A percentile compares a stretch with the other conserved stretches of the same genome.
Evolutionary conservation across 495 filamentous ascomycete genomes (phyloP).

Genomic region (Tetracladium setigerum): DNA sequence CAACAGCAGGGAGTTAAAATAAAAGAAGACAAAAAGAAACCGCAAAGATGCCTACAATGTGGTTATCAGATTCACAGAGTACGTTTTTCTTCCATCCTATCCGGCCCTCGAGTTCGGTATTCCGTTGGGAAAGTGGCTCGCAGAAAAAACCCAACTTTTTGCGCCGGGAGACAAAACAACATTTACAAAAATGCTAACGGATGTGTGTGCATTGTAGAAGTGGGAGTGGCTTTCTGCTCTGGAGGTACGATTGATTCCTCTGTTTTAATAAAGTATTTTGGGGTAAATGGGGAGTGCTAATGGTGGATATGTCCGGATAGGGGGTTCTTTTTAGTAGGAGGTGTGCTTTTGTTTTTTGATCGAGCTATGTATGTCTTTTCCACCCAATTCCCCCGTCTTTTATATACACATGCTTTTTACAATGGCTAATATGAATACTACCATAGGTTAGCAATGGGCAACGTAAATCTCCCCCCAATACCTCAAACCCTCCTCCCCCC

Average conservation of each 20-base stretch:
- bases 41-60: slow-evolving; percentile 54
- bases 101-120: neutral
- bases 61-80: slow-evolving; percentile 96
- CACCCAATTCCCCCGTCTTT: no score
- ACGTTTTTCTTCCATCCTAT: slow-evolving; percentile 26
- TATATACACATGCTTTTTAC: no score
- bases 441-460: slow-evolving; percentile 74
- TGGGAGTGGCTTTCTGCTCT: slow-evolving; percentile 92
- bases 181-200: slow-evolving; percentile 5
- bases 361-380: slow-evolving; percentile 65
- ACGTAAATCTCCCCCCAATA: slow-evolving; percentile 37
- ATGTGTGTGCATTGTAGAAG: slow-evolving; percentile 48
- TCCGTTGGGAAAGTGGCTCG: neutral
- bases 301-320: slow-evolving; percentile 41
- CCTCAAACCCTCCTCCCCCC: slow-evolving; percentile 15
- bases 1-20: no score
- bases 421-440: slow-evolving; percentile 27
- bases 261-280: slow-evolving; percentile 17
- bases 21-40: neutral
- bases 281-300: slow-evolving; percentile 12
- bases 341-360: slow-evolving; percentile 95
- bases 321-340: slow-evolving; percentile 86
- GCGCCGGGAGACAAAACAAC: slow-evolving; percentile 15
- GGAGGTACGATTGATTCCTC: slow-evolving; percentile 61
- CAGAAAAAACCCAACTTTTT: neutral